Conservation (phyloP, 768 basidiomycete genomes). For the Fistulinella prunicolor region DNA sequence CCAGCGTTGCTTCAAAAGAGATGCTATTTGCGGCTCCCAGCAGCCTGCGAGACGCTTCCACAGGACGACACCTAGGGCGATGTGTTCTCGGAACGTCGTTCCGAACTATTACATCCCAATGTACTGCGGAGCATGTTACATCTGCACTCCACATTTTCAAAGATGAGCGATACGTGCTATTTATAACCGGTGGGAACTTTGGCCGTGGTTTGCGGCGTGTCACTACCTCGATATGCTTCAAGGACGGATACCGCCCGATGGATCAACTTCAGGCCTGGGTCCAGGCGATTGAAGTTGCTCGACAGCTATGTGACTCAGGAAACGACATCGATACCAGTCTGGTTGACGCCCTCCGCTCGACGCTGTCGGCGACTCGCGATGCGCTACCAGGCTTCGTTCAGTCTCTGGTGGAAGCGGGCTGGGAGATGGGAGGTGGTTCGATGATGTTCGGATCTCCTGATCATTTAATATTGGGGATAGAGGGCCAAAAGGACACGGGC, state of each 20-base stretch:
- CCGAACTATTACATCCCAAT: conserved; percentile 17
- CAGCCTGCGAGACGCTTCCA: conserved; percentile 36
- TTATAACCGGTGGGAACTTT: conserved; percentile 33
- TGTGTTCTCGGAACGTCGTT: conserved; percentile 53
- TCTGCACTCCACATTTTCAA: conserved; percentile 40
- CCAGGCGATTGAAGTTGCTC: conserved; percentile 21
- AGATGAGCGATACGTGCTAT: conserved; percentile 51
- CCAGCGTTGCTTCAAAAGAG: conserved; percentile 41
- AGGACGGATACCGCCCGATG: conserved; percentile 42
- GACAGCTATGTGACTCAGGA: neutral
- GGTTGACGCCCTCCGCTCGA: conserved; percentile 9
- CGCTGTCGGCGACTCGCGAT: conserved; percentile 10
- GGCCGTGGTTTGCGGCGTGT: neutral
- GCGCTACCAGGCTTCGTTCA: conserved; percentile 18
- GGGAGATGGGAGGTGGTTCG: conserved; percentile 36
- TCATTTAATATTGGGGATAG: conserved; percentile 19
- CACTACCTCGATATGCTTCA: conserved; percentile 46
- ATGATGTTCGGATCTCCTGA: conserved; percentile 30
- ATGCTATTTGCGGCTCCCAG: conserved; percentile 42
- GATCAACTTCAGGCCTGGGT: conserved; percentile 61
- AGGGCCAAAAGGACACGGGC: neutral
- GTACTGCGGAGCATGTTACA: conserved; percentile 14
- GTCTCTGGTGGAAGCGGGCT: conserved; percentile 29
- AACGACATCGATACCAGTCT: neutral
- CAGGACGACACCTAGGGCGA: conserved; percentile 37